phyloP scores from a whole-genome alignment of 2,329 filamentous ascomycete genomes.

The Claviceps purpurea region DNA sequence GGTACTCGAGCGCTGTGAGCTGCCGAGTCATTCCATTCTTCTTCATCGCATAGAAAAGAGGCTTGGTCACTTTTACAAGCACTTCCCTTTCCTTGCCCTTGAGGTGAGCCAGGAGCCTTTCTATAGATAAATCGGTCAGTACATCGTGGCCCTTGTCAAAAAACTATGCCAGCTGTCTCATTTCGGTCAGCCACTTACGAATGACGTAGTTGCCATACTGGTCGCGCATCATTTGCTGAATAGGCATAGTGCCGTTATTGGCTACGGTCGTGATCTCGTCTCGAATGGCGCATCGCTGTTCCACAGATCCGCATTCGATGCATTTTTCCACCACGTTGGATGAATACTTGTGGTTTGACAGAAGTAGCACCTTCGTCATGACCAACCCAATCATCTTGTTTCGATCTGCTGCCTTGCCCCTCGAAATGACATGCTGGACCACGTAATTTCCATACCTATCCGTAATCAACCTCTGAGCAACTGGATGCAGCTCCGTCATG shows the following conservation, averaged over 20 bases:
- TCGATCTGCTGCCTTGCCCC: slow-evolving; percentile 61
- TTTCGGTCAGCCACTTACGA: slow-evolving; percentile 44
- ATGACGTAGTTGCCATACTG: slow-evolving; percentile 94
- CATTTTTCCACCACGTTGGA: slow-evolving; percentile 97
- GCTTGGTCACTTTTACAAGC: slow-evolving; percentile 50
- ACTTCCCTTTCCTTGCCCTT: slow-evolving; percentile 43
- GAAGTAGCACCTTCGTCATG: slow-evolving; percentile 53
- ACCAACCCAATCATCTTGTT: slow-evolving; percentile 61
- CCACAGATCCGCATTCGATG: slow-evolving; percentile 54
- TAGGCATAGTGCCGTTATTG: slow-evolving; percentile 52
- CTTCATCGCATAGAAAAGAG: slow-evolving; percentile 47
- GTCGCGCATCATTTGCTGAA: slow-evolving; percentile 73
- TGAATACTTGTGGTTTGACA: slow-evolving; percentile 91
- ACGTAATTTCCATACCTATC: slow-evolving; percentile 97
- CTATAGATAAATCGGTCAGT: slow-evolving; percentile 30
- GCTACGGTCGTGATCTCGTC: slow-evolving; percentile 44
- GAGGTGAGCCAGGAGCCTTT: slow-evolving; percentile 61
- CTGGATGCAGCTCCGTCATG: slow-evolving; percentile 64
- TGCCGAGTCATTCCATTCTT: slow-evolving; percentile 54
- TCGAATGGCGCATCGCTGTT: slow-evolving; percentile 59
- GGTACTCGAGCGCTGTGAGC: slow-evolving; percentile 23
- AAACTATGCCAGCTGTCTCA: too few relatives aligned
- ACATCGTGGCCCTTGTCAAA: slow-evolving; percentile 2
- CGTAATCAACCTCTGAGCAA: slow-evolving; percentile 58
- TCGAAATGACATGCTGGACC: slow-evolving; percentile 76